phyloP scores from a whole-genome alignment of 768 basidiomycete species.

The Russula vinacea region DNA sequence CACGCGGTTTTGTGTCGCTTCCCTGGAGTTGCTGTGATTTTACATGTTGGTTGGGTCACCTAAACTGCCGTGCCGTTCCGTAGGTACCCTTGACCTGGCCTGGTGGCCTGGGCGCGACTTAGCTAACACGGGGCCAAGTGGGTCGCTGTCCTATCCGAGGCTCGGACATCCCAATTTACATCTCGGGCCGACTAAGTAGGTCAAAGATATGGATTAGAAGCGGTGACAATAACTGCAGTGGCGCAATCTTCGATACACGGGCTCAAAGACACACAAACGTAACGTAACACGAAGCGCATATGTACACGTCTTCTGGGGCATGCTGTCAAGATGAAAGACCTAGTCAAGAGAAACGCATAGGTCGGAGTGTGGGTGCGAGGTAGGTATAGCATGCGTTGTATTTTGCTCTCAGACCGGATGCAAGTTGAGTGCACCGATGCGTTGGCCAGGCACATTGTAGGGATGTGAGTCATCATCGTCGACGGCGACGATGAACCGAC shows the following conservation, averaged over 20 bases:
- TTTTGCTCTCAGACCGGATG: neutral
- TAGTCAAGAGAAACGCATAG: neutral
- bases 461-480: slow-evolving; percentile 12
- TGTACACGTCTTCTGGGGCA: too few relatives aligned
- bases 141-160: too few relatives aligned
- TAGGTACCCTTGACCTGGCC: too few relatives aligned
- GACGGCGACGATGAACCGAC: slow-evolving; percentile 12
- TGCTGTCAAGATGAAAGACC: neutral
- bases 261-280: neutral
- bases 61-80: too few relatives aligned
- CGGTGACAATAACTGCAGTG: neutral
- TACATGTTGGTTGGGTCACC: too few relatives aligned
- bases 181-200: too few relatives aligned
- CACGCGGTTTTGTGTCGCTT: too few relatives aligned
- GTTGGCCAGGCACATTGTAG: slow-evolving; percentile 12
- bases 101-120: too few relatives aligned
- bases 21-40: too few relatives aligned
- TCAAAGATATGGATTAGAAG: too few relatives aligned
- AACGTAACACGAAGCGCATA: neutral
- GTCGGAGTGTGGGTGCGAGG: neutral
- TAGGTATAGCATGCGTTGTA: neutral
- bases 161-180: too few relatives aligned
- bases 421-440: neutral
- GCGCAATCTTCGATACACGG: neutral
- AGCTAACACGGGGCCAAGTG: too few relatives aligned